Evolutionary conservation across 2,329 filamentous ascomycete genomes (phyloP), one percentile per base, ranked within the genome.

Genomic region (Xylariaceae sp.): DNA sequence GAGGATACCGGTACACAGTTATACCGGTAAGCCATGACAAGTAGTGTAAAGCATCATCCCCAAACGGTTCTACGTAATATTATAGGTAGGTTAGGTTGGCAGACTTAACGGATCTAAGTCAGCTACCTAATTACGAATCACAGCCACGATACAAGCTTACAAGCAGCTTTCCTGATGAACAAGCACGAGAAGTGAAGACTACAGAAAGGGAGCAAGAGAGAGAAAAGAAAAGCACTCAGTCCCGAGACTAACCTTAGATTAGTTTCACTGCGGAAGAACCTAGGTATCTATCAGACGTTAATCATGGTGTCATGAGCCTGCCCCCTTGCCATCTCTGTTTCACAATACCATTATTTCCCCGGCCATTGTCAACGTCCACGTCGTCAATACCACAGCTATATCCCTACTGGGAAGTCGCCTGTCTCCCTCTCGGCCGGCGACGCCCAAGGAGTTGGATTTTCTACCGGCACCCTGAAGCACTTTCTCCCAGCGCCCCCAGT

Each of bases 341-440:
- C 34, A 49, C 27, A 29, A 45, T 31, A 44, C 9, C 29, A 53
- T 44, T 32, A 41, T 19, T 26, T n/a, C 50, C 26, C 9, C 43
- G 44, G 35, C 47, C 12, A 26, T 47, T 32, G 34, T 35, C n/a
- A 40, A 40, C 47, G 26, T 50, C 31, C 51, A 49, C 49, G 47
- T 45, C 50, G 45, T 34, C 37, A 42, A 47, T 51, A 32, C 44
- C 51, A 50, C 53, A 35, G 48, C 45, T 40, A 47, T 37, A 48
- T 31, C 41, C 47, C 11, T 19, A 26, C 48, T 26, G 26, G 32
- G 12, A 44, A 44, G 6, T 50, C 49, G 19, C 42, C 4, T 43
- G 19, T 41, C 37, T 30, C 27, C 40, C 32, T 34, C 37, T 47
- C 35, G 34, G 8, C 35, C 32, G 35, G 42, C 9, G 6, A 47